These are phyloP conservation scores for Cornus controversa DNA, from an alignment of 148 eudicot genomes.

Conservation along the genomic window DNA sequence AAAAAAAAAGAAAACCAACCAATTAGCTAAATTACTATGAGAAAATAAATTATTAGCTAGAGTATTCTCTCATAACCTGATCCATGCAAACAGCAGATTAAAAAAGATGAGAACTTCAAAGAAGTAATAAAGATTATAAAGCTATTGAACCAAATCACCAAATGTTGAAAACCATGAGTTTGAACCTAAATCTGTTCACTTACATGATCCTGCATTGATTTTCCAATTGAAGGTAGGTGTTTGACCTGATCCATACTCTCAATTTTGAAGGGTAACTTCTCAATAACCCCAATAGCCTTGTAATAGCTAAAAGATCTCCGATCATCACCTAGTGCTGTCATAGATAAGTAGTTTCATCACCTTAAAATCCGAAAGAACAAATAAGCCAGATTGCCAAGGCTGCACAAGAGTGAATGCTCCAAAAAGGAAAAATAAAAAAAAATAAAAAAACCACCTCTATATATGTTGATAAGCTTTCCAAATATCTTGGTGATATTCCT, in stretches of 20 bases:
- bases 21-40: no score
- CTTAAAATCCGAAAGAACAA: background rate
- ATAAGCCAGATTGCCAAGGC: background rate
- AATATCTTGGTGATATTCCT: conserved; percentile 74
- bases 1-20: conserved; percentile 4
- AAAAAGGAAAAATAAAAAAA: background rate
- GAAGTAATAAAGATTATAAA: background rate
- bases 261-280: conserved; percentile 84
- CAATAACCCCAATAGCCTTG: conserved; percentile 90
- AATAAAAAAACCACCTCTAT: conserved; percentile 59
- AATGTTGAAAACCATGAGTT: background rate
- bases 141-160: background rate
- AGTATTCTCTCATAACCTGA: no score
- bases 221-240: conserved; percentile 84
- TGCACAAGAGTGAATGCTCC: background rate
- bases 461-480: conserved; percentile 77
- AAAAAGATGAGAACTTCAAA: background rate
- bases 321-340: conserved; percentile 86
- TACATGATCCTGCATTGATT: conserved; percentile 94
- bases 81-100: background rate
- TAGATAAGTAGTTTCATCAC: conserved; percentile 1
- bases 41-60: no score
- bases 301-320: conserved; percentile 93
- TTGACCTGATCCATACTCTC: conserved; percentile 85
- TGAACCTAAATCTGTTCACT: conserved; percentile 23